Evolutionary conservation across 1,139 yeast species (phyloP), one percentile per base, ranked within the genome.

Genomic region (Yamadazyma triangularis): DNA sequence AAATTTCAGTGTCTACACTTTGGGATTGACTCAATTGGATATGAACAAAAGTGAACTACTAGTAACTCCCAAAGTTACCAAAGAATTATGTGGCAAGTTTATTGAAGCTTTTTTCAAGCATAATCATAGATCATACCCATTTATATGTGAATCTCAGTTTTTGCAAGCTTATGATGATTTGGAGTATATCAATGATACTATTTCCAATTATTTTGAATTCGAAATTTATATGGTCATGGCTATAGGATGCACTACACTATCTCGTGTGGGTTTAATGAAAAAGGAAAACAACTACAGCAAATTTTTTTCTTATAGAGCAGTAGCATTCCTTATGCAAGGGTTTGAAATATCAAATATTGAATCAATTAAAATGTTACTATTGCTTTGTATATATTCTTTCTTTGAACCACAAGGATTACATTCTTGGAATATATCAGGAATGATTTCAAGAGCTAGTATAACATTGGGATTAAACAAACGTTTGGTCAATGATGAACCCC

Each of bases 201-300:
- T 36, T 8, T 25, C 35, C 9, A 21, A 12, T 11, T 34, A 33
- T 16, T 19, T 25, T 16, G 40, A 36, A 11, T 51, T 67, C 40
- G 70, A 70, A 44, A 41, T 71, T n/a, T 62, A 60, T 41, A 64
- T 71, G 70, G 61, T 69, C 4, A 57, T 70, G 53, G 70, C 73
- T 10, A 63, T 70, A 23, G 77, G 77, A 2, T 65, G 71, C 34
- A 63, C 71, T 4, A 60, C 72, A 3, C 46, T 70, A 24, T 64
- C 67, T 31, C 50, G 72, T 32, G 65, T 61, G 13, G 68, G 59
- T 11, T 49, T 51, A 40, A 42, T 59, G 23, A 44, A 53, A 15
- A 47, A 58, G 29, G 53, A 60, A 25, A 55, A 55, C 40, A 52
- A 53, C 23, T 41, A 39, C 41, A 13, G 50, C 40, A 32, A 41